A percentile compares a stretch with the other conserved stretches of the same genome.
Evolutionary conservation across 192 early-diverging fungal species (phyloP).

Genomic region (Entomortierella parvispora): DNA sequence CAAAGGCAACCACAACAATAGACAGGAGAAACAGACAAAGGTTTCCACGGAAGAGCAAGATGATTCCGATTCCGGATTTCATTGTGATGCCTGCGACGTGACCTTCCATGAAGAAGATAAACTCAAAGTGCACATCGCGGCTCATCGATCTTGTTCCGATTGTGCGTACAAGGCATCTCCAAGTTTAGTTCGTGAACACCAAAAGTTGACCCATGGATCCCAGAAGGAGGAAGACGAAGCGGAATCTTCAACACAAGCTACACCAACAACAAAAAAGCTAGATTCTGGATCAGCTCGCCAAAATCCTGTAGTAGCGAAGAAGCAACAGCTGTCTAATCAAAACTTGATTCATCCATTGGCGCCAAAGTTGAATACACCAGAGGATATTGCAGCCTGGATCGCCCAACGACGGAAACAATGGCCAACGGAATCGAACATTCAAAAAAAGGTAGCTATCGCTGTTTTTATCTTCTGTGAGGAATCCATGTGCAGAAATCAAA

Average conservation of each 20-base stretch:
- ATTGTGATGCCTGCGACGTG: constrained; percentile 43
- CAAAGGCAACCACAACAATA: not conserved
- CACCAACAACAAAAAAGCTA: not conserved
- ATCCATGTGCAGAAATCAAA: too few species aligned
- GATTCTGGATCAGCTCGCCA: not conserved
- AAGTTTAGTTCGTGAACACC: constrained; percentile 44
- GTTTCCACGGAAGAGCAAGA: too few species aligned
- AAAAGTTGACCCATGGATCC: constrained; percentile 27
- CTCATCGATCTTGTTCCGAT: constrained; percentile 41
- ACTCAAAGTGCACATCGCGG: constrained; percentile 24
- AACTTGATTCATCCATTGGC: constrained; percentile 27
- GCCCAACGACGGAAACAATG: constrained; percentile 38
- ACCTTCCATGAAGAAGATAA: constrained; percentile 46
- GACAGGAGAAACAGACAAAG: too few species aligned
- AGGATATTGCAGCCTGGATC: constrained; percentile 47
- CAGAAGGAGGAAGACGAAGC: not conserved
- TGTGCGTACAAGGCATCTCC: constrained; percentile 38
- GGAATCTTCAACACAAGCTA: not conserved
- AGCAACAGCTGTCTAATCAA: constrained; percentile 2
- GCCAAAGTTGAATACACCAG: constrained; percentile 42
- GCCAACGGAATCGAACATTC: constrained; percentile 45
- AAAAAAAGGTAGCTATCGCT: constrained; percentile 24
- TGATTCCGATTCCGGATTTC: too few species aligned
- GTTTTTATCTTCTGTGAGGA: not conserved
- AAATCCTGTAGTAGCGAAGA: too few species aligned